Conservation (phyloP, 768 basidiomycete genomes). For the Tulasnella sp. region DNA sequence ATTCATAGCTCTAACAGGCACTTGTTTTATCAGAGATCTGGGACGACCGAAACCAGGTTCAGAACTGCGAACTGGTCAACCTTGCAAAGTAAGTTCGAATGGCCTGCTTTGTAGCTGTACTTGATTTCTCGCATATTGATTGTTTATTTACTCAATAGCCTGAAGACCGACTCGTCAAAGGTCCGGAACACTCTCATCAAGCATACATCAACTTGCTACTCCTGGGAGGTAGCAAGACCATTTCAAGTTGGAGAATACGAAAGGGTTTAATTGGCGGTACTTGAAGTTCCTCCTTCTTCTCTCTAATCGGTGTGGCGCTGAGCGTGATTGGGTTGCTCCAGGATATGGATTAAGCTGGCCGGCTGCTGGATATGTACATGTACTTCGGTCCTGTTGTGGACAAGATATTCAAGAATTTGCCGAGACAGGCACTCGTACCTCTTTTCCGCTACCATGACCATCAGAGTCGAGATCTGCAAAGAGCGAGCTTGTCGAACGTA, state of each 20-base stretch:
- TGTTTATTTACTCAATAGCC: slow-evolving; percentile 33
- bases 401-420: slow-evolving; percentile 92
- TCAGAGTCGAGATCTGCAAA: no score
- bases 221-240: slow-evolving; percentile 91
- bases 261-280: slow-evolving; percentile 83
- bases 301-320: no score
- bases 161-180: slow-evolving; percentile 59
- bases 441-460: slow-evolving; percentile 94
- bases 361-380: slow-evolving; percentile 98
- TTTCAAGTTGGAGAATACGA: slow-evolving; percentile 91
- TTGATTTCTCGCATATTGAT: not conserved
- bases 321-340: no score
- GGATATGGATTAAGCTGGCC: slow-evolving; percentile 98
- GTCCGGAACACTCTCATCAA: slow-evolving; percentile 52
- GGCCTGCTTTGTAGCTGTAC: no score
- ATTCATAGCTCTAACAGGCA: not conserved
- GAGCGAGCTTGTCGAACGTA: slow-evolving; percentile 91
- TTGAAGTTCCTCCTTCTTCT: slow-evolving; percentile 86
- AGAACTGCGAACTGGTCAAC: slow-evolving; percentile 28
- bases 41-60: slow-evolving; percentile 26
- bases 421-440: slow-evolving; percentile 91
- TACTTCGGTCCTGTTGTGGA: slow-evolving; percentile 95
- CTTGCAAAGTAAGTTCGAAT: slow-evolving; percentile 29
- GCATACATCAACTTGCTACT: slow-evolving; percentile 59
- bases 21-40: slow-evolving; percentile 21